A percentile compares a stretch with the other conserved stretches of the same genome.
phyloP scores from a whole-genome alignment of 2,329 filamentous ascomycete genomes.

The Sporothrix brunneoviolacea region DNA sequence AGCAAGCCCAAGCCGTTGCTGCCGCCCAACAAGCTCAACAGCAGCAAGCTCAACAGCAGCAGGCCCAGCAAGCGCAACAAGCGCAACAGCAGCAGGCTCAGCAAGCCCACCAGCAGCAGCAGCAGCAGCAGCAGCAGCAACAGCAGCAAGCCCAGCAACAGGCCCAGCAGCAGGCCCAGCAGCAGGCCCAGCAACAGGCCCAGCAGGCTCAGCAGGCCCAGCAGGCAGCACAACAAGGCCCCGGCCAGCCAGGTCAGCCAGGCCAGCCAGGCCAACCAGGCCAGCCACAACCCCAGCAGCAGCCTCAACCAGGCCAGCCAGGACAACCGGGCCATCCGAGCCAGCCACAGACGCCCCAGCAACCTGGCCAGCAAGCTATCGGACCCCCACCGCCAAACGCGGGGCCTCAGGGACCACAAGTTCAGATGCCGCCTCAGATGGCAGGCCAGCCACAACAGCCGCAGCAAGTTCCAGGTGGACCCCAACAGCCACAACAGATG shows the following conservation, averaged over 20 bases:
- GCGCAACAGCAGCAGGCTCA: conserved; percentile 30
- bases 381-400: conserved; percentile 22
- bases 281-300: conserved; percentile 15
- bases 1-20: conserved; percentile 23
- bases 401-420: conserved; percentile 22
- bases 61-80: conserved; percentile 35
- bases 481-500: conserved; percentile 22
- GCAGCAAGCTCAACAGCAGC: conserved; percentile 25
- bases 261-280: conserved; percentile 8
- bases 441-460: conserved; percentile 28
- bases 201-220: conserved; percentile 31
- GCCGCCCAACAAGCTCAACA: conserved; percentile 25
- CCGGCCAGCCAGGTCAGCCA: background rate
- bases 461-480: conserved; percentile 27
- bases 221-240: conserved; percentile 20
- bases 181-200: conserved; percentile 44
- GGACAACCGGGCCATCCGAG: conserved; percentile 12
- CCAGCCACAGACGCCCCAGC: conserved; percentile 23
- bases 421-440: conserved; percentile 23
- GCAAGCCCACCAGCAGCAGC: conserved; percentile 46
- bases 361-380: conserved; percentile 28
- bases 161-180: conserved; percentile 26
- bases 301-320: conserved; percentile 11
- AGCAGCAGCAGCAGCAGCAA: conserved; percentile 34
- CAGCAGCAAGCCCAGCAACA: conserved; percentile 25